Evolutionary conservation across 169 alveolate genomes (phyloP).

Genomic region (Plasmodium yoelii): DNA sequence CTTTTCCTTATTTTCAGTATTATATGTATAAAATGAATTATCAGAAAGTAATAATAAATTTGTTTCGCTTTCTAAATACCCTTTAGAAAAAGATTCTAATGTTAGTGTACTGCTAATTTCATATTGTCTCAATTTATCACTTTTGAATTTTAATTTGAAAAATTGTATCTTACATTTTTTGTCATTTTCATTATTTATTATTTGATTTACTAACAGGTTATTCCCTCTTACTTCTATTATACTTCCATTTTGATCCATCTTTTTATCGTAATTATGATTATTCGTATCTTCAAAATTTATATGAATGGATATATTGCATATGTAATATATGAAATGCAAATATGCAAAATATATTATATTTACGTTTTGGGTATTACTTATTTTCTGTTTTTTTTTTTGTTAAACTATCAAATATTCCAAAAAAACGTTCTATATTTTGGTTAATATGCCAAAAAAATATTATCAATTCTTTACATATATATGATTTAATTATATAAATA

Average conservation of each 20-base stretch:
- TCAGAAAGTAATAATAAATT: conserved; percentile 38
- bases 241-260: conserved; percentile 48
- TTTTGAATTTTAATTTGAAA: conserved; percentile 27
- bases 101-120: conserved; percentile 34
- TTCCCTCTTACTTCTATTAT: conserved; percentile 31
- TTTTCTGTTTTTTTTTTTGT: no score
- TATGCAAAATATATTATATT: no score
- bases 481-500: no score
- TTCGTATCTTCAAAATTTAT: neutral
- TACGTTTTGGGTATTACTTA: no score
- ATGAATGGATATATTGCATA: no score
- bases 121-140: conserved; percentile 40
- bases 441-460: no score
- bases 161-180: conserved; percentile 1
- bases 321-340: no score
- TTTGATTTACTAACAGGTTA: conserved; percentile 28
- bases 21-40: conserved; percentile 41
- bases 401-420: no score
- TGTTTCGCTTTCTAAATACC: conserved; percentile 5
- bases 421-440: no score
- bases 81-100: conserved; percentile 35
- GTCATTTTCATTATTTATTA: conserved; percentile 2
- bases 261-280: conserved; percentile 3
- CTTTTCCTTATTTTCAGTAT: conserved; percentile 46
- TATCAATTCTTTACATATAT: no score